Evolutionary conservation across 2,329 filamentous ascomycete species (phyloP).

Genomic region (Aspergillus flavus): DNA sequence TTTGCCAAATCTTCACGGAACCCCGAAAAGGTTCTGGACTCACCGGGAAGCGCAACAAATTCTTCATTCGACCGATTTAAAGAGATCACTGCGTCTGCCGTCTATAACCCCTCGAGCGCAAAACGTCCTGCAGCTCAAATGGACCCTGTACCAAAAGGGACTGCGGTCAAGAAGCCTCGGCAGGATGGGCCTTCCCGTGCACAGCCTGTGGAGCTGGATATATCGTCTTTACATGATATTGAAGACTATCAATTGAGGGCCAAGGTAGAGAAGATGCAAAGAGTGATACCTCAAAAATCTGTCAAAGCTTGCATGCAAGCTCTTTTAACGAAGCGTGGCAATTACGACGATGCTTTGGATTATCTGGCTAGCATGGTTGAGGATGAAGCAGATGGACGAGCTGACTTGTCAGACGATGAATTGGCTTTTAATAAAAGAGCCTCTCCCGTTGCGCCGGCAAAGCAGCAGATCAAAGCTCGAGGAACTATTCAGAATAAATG

Average conservation of each 20-base stretch:
- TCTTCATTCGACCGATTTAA: constrained; percentile 41
- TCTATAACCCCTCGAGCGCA: constrained; percentile 42
- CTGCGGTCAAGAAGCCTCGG: constrained; percentile 42
- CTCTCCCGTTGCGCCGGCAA: constrained; percentile 38
- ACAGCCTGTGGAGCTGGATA: constrained; percentile 41
- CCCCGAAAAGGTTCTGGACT: constrained; percentile 45
- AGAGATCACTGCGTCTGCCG: constrained; percentile 46
- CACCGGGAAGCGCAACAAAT: constrained; percentile 35
- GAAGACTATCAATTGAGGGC: constrained; percentile 51
- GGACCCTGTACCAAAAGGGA: constrained; percentile 42
- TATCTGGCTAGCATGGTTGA: constrained; percentile 48
- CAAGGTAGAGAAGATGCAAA: constrained; percentile 57
- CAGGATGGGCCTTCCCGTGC: constrained; percentile 51
- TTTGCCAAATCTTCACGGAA: constrained; percentile 52
- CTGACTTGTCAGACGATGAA: constrained; percentile 46
- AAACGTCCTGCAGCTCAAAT: constrained; percentile 50
- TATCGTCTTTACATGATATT: constrained; percentile 54
- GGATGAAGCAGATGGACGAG: constrained; percentile 14
- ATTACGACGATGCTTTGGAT: constrained; percentile 58
- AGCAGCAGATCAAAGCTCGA: constrained; percentile 58
- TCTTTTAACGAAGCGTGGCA: constrained; percentile 53
- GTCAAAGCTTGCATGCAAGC: constrained; percentile 54
- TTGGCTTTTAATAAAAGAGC: constrained; percentile 30
- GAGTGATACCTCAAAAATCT: constrained; percentile 50
- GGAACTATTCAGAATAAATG: constrained; percentile 63